A percentile compares a stretch with the other conserved stretches of the same genome.
phyloP scores from a whole-genome alignment of 2,329 filamentous ascomycete species.

The Neonectria magnoliae region DNA sequence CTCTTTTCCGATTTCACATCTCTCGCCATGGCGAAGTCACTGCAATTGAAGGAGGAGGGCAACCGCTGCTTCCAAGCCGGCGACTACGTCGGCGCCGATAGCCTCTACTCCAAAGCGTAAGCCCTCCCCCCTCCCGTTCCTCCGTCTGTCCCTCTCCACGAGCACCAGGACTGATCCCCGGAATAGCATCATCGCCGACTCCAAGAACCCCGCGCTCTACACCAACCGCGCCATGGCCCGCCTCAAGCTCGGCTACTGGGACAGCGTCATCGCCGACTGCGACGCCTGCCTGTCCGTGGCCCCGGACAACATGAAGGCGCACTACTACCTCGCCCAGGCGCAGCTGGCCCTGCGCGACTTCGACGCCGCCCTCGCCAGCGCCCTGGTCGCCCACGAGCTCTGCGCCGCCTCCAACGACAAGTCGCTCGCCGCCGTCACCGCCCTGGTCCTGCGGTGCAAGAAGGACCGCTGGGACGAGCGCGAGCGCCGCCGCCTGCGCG shows the following conservation, averaged over 20 bases:
- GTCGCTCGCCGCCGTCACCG: constrained; percentile 76
- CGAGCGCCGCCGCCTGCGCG: constrained; percentile 70
- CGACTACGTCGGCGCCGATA: constrained; percentile 73
- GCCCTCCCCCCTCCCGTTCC: too few species aligned
- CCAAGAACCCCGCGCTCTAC: constrained; percentile 81
- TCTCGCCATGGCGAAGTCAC: constrained; percentile 48
- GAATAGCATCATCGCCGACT: constrained; percentile 77
- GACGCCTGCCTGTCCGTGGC: constrained; percentile 76
- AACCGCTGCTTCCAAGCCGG: constrained; percentile 72
- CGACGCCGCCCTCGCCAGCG: constrained; percentile 76
- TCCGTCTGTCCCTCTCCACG: neutral
- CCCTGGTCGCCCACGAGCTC: constrained; percentile 76
- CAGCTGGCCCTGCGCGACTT: constrained; percentile 73
- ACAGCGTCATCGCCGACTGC: constrained; percentile 81
- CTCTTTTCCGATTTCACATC: neutral
- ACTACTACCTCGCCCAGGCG: constrained; percentile 85
- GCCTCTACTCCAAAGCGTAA: constrained; percentile 77
- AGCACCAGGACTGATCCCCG: neutral
- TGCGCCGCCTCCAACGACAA: constrained; percentile 72
- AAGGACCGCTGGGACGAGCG: constrained; percentile 84
- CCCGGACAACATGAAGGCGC: constrained; percentile 77
- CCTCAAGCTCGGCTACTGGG: constrained; percentile 77
- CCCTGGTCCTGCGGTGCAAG: constrained; percentile 81
- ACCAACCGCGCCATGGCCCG: constrained; percentile 90
- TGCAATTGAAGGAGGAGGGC: constrained; percentile 65